These are phyloP conservation scores for Reticulascus tulasneorum DNA, from an alignment of 2,329 filamentous ascomycete species.

Conservation along the genomic window DNA sequence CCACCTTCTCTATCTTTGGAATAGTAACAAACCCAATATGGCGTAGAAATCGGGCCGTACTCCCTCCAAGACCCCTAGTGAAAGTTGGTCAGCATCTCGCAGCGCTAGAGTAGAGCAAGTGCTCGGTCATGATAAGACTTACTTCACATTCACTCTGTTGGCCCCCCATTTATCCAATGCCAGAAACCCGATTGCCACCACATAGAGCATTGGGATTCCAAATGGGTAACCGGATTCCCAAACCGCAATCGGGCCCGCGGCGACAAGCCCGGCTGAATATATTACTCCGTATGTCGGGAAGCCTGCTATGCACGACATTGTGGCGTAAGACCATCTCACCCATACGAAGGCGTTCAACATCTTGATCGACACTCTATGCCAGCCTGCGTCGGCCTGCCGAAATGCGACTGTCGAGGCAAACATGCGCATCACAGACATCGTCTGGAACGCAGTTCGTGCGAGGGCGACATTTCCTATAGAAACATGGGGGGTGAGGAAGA, in stretches of 20 bases:
- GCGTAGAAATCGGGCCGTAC: no score
- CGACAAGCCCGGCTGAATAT: constrained; percentile 2
- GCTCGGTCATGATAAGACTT: no score
- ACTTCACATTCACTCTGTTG: constrained; percentile 13
- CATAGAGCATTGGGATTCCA: constrained; percentile 9
- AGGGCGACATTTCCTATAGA: constrained; percentile 1
- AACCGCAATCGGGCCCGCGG: constrained; percentile 3
- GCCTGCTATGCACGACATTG: neutral
- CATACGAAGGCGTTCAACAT: constrained; percentile 5
- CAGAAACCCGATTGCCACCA: constrained; percentile 1
- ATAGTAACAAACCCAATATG: no score
- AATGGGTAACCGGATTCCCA: constrained; percentile 12
- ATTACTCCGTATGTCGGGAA: constrained; percentile 3
- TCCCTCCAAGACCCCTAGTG: no score
- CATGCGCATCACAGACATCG: constrained; percentile 1
- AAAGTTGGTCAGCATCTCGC: no score
- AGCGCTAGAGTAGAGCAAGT: no score
- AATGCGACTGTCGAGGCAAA: constrained; percentile 4
- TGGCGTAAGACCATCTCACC: constrained; percentile 6
- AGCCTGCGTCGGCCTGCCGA: constrained; percentile 4
- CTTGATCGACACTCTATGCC: constrained; percentile 7
- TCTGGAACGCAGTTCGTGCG: constrained; percentile 2
- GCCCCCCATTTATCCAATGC: constrained; percentile 11
- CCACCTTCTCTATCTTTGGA: no score
- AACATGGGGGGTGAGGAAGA: neutral